phyloP scores from a whole-genome alignment of 805 yeast species.

The Limtongia smithiae region DNA sequence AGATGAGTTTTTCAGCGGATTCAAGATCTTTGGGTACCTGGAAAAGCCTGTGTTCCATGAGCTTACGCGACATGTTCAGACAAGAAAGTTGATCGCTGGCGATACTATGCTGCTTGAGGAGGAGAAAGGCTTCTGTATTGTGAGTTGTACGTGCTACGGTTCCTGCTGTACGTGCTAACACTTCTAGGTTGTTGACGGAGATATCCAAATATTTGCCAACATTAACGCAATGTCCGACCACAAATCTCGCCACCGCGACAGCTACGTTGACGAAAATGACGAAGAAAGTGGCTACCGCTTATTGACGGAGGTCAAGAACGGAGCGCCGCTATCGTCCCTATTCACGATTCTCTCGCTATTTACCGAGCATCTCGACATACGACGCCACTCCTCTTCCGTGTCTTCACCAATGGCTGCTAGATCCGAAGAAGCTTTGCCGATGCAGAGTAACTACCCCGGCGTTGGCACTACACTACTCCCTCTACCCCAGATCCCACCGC shows the following conservation, averaged over 20 bases:
- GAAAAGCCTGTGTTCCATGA: constrained; percentile 91
- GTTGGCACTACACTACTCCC: constrained; percentile 7
- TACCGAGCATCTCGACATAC: constrained; percentile 43
- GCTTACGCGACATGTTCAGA: constrained; percentile 84
- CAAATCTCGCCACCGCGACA: background rate
- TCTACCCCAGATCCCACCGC: constrained; percentile 15
- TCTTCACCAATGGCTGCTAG: constrained; percentile 4
- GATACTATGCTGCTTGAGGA: constrained; percentile 74
- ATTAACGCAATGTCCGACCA: constrained; percentile 34
- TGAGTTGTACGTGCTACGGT: constrained; percentile 5
- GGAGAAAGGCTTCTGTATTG: constrained; percentile 80
- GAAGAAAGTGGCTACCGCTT: constrained; percentile 21
- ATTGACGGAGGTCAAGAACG: constrained; percentile 32
- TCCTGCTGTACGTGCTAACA: background rate
- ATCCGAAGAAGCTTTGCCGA: constrained; percentile 11
- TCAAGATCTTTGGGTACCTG: constrained; percentile 88
- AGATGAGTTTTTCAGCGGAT: constrained; percentile 86
- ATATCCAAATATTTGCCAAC: constrained; percentile 70
- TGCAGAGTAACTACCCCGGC: constrained; percentile 2
- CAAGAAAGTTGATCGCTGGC: constrained; percentile 72
- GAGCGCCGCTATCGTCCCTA: constrained; percentile 75
- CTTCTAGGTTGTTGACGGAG: constrained; percentile 68
- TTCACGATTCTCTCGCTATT: constrained; percentile 76
- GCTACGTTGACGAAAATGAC: constrained; percentile 1
- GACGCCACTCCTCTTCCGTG: background rate